Base-by-base conservation (phyloP, 2,329 filamentous ascomycete genomes). In the Lasiodiplodia hormozganensis region DNA sequence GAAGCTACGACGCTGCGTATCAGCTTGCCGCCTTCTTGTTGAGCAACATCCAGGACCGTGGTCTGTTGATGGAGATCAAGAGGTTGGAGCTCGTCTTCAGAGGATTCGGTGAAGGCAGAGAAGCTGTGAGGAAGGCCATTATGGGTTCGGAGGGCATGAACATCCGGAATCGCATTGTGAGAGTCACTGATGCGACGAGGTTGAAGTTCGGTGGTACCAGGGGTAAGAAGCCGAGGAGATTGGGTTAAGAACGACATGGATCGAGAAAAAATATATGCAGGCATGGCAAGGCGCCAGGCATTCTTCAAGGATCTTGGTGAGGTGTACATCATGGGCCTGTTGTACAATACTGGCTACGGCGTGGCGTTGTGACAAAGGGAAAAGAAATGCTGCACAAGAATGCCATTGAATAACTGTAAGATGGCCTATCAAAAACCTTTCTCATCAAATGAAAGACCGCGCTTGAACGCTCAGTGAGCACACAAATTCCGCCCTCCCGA, bases 131-230 rank as follows among this genome's bases (percentile, higher is more conserved):
- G 67, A 99, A 98, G 86, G 92, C 94, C 6, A 82, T 99, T 69
- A 82, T 99, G 80, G 94, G 95, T 43, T 89, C 86, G 25, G 95
- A 99, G 79, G 96, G 96, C 68, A 89, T 88, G 76, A 79, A 89
- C 74, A 81, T 98, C 72, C 88, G 93, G 73, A 84, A 86, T 38
- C 89, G 92, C 83, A 92, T 99, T 72, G 84, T 88, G 52, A 90
- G 89, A 74, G 91, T 99, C 70, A 89, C 92, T 38, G 96, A 99
- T 82, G 86, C 89, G 51, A 98, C 95, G 67, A 91, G 91, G 75
- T 81, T 98, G 80, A 99, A 99, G 85, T 97, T 98, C 85, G 96
- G 94, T 82, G 96, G 96, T 77, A 93, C 92, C 49, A 92, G 94
- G 81, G 95, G 93, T 84, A 88, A 87, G 80, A 92, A 90, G 79